Base-by-base conservation (phyloP, 495 filamentous ascomycete species). In the Clohesyomyces aquaticus region DNA sequence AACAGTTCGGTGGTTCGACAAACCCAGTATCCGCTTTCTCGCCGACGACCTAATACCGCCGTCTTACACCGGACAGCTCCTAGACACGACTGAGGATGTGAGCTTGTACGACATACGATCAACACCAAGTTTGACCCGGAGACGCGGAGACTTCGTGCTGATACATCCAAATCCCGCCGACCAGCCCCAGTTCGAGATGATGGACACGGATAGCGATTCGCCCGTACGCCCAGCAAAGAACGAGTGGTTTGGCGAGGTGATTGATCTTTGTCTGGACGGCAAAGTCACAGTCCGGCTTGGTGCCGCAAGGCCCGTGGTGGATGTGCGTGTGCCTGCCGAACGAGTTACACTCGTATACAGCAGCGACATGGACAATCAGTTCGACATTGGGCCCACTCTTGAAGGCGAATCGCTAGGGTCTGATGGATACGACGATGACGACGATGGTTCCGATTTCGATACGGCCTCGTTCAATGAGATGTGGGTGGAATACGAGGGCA, bases 101-200 rank as follows among this genome's bases (percentile, higher is more conserved):
- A 85, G 83, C 57, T 62, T 86, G 26, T 87, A 88, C 67, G 85
- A 88, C 52, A 72, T 87, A 27, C 63, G 68, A 47, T 73, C 74
- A 3, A 76, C 78, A 49, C 69, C 77, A 26, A 75, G 76, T 19
- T 59, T 87, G 38, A 75, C 73, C 19, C 74, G 75, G 35, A 59
- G 74, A 32, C 72, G 77, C 48, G 79, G 78, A 1, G 82, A 85
- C 64, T 74, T 81, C 49, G 83, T 85, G 4, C 59, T 83, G 18
- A 65, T 88, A 38, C 66, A 72, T 35, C n/a, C 59, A n/a, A 19
- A 25, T 45, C 14, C 57, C 29, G 32, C 32, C 6, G 16, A 10
- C 3, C 55, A 22, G 23, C 22, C 25, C 11, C 23, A 21, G 43
- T 23, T 26, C 23, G 18, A 47, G 8, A 47, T n/a, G 18, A 14